Evolutionary conservation across 352 stramenopile genomes (phyloP), one percentile per base, ranked within the genome.

Genomic region (Pythium aquatile): DNA sequence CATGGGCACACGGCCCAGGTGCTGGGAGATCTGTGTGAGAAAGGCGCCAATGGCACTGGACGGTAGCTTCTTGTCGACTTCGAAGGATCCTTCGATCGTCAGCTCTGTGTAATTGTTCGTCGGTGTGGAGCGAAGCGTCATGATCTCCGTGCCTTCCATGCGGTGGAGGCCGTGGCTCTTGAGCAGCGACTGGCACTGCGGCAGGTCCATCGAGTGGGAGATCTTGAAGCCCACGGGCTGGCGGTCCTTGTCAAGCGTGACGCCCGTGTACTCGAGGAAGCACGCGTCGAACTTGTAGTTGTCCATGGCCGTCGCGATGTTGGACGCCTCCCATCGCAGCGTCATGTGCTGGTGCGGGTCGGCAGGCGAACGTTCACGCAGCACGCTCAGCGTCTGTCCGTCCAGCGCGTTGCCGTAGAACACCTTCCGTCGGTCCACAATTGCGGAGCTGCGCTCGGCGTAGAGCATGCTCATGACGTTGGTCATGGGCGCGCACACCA

Each of bases 271-370:
- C 68, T 93, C 85, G 47, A 93, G 69, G 42, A 81, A 73, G 68
- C 81, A 90, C 76, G 84, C 84, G 65, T 93, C 85, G 40, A 81
- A 76, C 37, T 78, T 67, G 63, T 83, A 70, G 44, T 77, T 68
- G 28, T 79, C 76, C 35, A 70, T 81, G 58, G 74, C 67, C 37
- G 68, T 81, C 58, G 72, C 75, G 53, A 91, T 58, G 54, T 85
- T 79, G 55, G 85, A 76, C 33, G 83, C 85, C 55, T 89, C 74
- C 85, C 85, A 93, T 2, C 83, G 84, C 24, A 93, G 76, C 28
- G 76, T 75, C 62, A 93, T 65, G 70, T 91, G 81, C 47, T 88
- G 78, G 30, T 86, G 75, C 44, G 70, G 81, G 56, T 84, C 77
- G 9, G 74, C 58, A 0, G 68, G 39, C 20, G 72, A 78, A 37